Percentiles rank a stretch among this genome's conserved stretches.
Conservation (phyloP, 2,329 filamentous ascomycete species). For the Fusarium phyllophilum region DNA sequence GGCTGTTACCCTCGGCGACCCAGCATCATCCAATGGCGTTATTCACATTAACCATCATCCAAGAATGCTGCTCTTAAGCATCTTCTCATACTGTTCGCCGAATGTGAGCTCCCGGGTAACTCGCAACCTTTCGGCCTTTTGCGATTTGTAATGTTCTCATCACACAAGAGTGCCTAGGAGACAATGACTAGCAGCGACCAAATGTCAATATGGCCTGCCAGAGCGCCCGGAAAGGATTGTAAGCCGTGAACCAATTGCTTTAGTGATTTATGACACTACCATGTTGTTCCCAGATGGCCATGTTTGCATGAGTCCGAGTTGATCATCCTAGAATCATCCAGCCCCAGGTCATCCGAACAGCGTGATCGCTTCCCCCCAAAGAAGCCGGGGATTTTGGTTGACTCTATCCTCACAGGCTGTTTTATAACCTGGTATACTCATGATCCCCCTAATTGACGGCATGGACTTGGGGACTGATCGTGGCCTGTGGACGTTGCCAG, state of each 20-base stretch:
- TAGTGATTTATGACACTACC: not conserved
- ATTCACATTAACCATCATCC: not conserved
- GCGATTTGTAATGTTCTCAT: not conserved
- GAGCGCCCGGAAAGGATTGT: too few species aligned
- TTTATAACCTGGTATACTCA: too few species aligned
- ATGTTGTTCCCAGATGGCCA: not conserved
- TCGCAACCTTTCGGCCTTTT: not conserved
- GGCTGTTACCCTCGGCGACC: not conserved
- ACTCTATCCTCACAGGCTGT: too few species aligned
- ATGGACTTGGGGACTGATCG: not conserved
- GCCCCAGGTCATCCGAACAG: not conserved
- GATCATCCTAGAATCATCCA: not conserved
- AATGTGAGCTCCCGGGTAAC: too few species aligned
- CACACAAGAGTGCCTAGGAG: not conserved
- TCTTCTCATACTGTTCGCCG: not conserved
- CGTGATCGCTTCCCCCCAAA: not conserved
- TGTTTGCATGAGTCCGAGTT: too few species aligned
- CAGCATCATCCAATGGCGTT: not conserved
- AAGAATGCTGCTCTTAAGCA: not conserved
- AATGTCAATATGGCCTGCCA: not conserved
- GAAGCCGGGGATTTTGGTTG: not conserved
- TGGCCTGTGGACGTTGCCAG: not conserved
- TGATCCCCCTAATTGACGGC: rapidly evolving
- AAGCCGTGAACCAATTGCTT: too few species aligned
- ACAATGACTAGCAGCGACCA: not conserved